These are phyloP conservation scores for Gossypium longicalyx DNA, from an alignment of 345 rosid species.

Conservation along the genomic window DNA sequence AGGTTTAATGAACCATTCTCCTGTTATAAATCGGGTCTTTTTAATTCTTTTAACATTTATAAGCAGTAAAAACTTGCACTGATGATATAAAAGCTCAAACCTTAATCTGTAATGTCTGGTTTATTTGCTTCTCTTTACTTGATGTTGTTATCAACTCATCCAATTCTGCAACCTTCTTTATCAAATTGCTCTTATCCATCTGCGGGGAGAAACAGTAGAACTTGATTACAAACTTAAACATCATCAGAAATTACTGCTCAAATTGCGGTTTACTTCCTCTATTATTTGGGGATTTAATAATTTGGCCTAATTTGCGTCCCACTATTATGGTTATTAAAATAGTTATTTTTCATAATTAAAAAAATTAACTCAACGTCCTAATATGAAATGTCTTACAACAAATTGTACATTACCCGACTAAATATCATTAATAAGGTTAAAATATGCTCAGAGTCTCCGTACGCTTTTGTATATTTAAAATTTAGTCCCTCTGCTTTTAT, in stretches of 20 bases:
- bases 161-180: constrained; percentile 60
- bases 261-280: not conserved
- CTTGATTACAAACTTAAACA: constrained; percentile 5
- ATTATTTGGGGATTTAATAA: not conserved
- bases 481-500: too few relatives aligned
- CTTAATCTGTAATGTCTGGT: constrained; percentile 28
- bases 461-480: too few relatives aligned
- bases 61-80: not conserved
- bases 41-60: not conserved
- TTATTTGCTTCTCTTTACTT: constrained; percentile 32
- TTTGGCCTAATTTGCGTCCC: too few relatives aligned
- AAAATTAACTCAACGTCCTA: too few relatives aligned
- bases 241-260: not conserved
- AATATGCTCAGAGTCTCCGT: too few relatives aligned
- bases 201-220: constrained; percentile 11
- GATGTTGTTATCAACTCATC: constrained; percentile 49
- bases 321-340: not conserved
- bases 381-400: too few relatives aligned
- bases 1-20: constrained; percentile 34
- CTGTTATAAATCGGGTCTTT: constrained; percentile 26
- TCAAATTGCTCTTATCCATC: constrained; percentile 77
- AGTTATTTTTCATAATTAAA: not conserved
- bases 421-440: too few relatives aligned
- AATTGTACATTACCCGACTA: too few relatives aligned
- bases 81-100: constrained; percentile 18